Conservation (phyloP, 2,329 filamentous ascomycete genomes). For the Thielaviopsis musarum region DNA sequence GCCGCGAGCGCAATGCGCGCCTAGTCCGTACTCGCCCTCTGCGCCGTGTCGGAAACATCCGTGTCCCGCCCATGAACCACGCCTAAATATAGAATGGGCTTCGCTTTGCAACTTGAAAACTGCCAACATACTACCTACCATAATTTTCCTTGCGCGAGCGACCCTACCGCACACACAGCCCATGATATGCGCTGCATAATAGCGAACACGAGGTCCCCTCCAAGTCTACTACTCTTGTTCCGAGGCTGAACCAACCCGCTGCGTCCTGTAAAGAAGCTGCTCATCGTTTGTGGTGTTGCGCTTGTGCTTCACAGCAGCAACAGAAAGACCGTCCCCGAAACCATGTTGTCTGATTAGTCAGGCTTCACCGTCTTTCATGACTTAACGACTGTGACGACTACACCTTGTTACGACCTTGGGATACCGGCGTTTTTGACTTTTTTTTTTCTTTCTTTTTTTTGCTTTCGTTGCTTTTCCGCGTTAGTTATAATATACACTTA, state of each 20-base stretch:
- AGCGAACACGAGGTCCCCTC: background rate
- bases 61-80: constrained; percentile 8
- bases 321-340: background rate
- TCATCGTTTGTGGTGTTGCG: background rate
- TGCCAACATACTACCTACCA: background rate
- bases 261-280: background rate
- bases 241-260: background rate
- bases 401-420: background rate
- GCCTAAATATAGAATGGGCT: background rate
- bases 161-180: no score
- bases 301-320: background rate
- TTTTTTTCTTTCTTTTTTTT: background rate
- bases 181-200: background rate
- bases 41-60: constrained; percentile 5
- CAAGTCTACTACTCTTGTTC: background rate
- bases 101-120: background rate
- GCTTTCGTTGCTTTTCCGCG: background rate
- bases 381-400: background rate
- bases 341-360: background rate
- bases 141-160: background rate
- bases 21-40: constrained; percentile 8
- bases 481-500: background rate
- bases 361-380: background rate
- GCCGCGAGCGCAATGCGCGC: constrained; percentile 13
- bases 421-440: background rate